Evolutionary conservation across 2,329 filamentous ascomycete species (phyloP), one percentile per base, ranked within the genome.

Genomic region (Phialophora tarda): DNA sequence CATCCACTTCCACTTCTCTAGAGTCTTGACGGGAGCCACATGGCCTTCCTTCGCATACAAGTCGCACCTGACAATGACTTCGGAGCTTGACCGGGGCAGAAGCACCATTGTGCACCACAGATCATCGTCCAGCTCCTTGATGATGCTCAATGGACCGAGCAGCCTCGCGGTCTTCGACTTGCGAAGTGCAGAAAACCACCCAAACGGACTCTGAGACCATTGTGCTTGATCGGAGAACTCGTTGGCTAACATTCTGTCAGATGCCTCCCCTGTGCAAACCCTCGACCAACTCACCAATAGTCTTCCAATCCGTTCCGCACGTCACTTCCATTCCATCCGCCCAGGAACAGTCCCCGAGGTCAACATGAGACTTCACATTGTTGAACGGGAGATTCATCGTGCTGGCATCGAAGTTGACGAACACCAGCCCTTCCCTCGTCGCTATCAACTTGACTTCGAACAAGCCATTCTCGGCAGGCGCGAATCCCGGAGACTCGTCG

Each of bases 391-490:
- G 63, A 30, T 69, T 59, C 65, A 71, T 62, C 6, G 69, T 69
- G 26, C 65, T 69, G 5, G 67, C 67, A 30, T 71, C 69, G 24
- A 71, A 70, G 44, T 71, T 71, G 63, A 70, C 67, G 50, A 68
- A 71, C 17, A 71, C 63, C 38, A 71, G 44, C 1, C 69, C 69
- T 24, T 70, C 67, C n/a, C 60, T 63, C 14, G 67, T 69, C 26
- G 60, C 23, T 17, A 69, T 70, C 48, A 63, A 53, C 57, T 69
- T 69, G 44, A 71, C 57, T 55, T 72, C 69, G 65, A 88, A 82
- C 0, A 89, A 79, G 6, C 82, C 80, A 68, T 88, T 88, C 73
- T 84, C 77, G 11, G 78, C 77, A 75, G 82, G 85, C 70, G 87
- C 82, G 71, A 89, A 89, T 8, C 82, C 84, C 1, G 80, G 77